Evolutionary conservation across 177 flowering plant genomes (phyloP), one percentile per base, ranked within the genome.

Genomic region (Tripterygium wilfordii): DNA sequence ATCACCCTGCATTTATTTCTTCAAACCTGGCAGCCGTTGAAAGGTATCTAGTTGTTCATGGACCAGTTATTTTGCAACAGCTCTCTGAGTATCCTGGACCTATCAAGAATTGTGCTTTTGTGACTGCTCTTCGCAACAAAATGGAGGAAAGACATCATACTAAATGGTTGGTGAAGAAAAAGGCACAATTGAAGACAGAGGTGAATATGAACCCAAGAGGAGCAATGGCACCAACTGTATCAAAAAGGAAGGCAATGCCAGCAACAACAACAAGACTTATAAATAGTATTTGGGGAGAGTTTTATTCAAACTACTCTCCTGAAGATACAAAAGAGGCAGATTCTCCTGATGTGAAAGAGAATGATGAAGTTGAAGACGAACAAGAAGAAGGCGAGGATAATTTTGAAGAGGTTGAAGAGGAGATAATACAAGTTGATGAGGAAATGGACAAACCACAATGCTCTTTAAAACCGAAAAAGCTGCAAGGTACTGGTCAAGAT

Each of bases 261-360:
- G 96, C 96, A 13, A 88, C 96, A 18, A 85, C 96, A 20, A 88
- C 96, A 17, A 68, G 64, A 42, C 61, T 88, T 18, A 81, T 88
- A 18, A 83, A 81, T 49, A 68, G 82, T 46, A 79, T 88, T 45
- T 92, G 98, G 98, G 88, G 89, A 1, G 95, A 85, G 18, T 92
- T 71, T 56, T 92, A 92, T 51, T 84, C 91, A 27, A 83, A 79
- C 40, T 76, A 73, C 56, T 70, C 64, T 5, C 88, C 85, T 1
- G 96, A 88, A 40, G 79, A 71, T 27, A 18, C 42, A 19, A 69
- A 72, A 28, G 77, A 70, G 47, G 76, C 32, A 33, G 48, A 30
- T 29, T 24, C 13, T 24, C 0, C 16, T 45, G 79, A 78, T 45
- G 30, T 36, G 21, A 69, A 80, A 70, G 82, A 74, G 39, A 78